Evolutionary conservation across 2,329 filamentous ascomycete genomes (phyloP).

Genomic region (Hypoxylon sp.): DNA sequence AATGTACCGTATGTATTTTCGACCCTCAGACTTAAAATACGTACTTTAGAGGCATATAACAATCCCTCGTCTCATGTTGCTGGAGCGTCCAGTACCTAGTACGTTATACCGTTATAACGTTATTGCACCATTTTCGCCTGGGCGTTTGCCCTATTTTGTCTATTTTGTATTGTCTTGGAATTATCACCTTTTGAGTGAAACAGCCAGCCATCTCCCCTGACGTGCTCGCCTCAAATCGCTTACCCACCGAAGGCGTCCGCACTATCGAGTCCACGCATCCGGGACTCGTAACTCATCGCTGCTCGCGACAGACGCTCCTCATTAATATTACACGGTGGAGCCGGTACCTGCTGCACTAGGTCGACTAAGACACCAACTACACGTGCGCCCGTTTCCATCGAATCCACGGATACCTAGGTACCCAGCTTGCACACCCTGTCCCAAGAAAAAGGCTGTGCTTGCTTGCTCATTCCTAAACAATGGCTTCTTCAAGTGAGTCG

Average conservation of each 20-base stretch:
- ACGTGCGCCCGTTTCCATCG: constrained; percentile 37
- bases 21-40: constrained; percentile 23
- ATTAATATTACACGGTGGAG: constrained; percentile 45
- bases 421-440: constrained; percentile 28
- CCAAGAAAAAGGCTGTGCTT: constrained; percentile 36
- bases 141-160: constrained; percentile 13
- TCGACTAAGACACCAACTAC: constrained; percentile 31
- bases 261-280: constrained; percentile 45
- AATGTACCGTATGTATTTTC: constrained; percentile 30
- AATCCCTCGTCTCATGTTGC: background rate
- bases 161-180: constrained; percentile 33
- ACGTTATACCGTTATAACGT: background rate
- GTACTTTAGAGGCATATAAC: constrained; percentile 11
- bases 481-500: constrained; percentile 45
- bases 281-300: constrained; percentile 41
- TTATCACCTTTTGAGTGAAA: constrained; percentile 31
- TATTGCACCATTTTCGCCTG: constrained; percentile 27
- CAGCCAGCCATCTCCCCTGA: constrained; percentile 21
- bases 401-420: constrained; percentile 42
- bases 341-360: constrained; percentile 28
- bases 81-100: background rate
- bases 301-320: constrained; percentile 23
- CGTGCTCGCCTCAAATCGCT: constrained; percentile 19
- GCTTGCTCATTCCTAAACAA: constrained; percentile 32
- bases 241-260: constrained; percentile 42